Conservation (phyloP, 768 basidiomycete species). For the Suillus alpinus region DNA sequence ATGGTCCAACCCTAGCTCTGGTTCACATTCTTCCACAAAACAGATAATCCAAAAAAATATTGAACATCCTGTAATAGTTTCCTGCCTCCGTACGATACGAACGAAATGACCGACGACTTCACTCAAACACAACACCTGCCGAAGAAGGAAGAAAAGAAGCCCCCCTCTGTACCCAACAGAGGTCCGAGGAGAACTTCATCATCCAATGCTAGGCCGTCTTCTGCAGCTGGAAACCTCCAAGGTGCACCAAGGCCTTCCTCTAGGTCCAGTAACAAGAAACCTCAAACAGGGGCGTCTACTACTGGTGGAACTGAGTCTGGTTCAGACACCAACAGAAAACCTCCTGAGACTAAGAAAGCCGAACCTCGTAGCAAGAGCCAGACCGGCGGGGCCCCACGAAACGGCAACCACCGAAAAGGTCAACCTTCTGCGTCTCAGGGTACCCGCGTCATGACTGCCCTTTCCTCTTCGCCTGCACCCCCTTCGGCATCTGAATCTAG, state of each 20-base stretch:
- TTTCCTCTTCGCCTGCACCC: slow-evolving; percentile 46
- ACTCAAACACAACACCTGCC: slow-evolving; percentile 47
- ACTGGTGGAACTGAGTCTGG: slow-evolving; percentile 58
- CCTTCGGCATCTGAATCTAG: slow-evolving; percentile 60
- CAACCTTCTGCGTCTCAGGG: slow-evolving; percentile 59
- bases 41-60: slow-evolving; percentile 50
- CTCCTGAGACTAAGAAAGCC: slow-evolving; percentile 52
- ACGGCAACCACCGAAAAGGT: slow-evolving; percentile 51
- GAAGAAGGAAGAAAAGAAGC: slow-evolving; percentile 73
- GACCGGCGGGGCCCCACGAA: slow-evolving; percentile 43
- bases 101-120: slow-evolving; percentile 85
- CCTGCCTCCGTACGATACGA: slow-evolving; percentile 58
- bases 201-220: slow-evolving; percentile 42
- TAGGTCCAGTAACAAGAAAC: slow-evolving; percentile 64
- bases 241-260: slow-evolving; percentile 60
- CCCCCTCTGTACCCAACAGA: slow-evolving; percentile 44
- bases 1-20: slow-evolving; percentile 8
- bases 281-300: slow-evolving; percentile 26
- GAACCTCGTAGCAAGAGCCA: slow-evolving; percentile 54
- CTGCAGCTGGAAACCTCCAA: slow-evolving; percentile 40
- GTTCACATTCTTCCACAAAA: slow-evolving; percentile 34
- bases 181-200: slow-evolving; percentile 59
- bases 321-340: slow-evolving; percentile 69
- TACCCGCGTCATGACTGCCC: slow-evolving; percentile 43
- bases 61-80: slow-evolving; percentile 28